Percentiles rank a stretch among this genome's conserved stretches.
Conservation (phyloP, 164 flowering plant species). For the Taxillus chinensis region DNA sequence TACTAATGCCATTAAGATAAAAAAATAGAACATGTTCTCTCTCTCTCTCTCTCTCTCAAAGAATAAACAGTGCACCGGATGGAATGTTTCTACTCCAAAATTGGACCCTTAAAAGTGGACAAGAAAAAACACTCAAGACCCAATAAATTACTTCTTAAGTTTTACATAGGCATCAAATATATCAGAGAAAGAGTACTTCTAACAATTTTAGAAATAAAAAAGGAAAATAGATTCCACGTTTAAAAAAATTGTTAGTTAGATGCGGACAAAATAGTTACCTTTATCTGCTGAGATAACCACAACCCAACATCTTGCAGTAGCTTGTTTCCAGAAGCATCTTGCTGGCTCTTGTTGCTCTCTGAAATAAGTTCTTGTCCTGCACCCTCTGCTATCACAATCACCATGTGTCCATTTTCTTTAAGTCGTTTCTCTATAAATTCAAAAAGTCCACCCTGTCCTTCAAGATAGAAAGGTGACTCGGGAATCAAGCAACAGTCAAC, state of each 20-base stretch:
- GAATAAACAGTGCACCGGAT: no score
- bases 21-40: background rate
- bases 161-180: no score
- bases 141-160: no score
- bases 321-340: conserved; percentile 62
- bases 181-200: no score
- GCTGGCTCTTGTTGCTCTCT: conserved; percentile 21
- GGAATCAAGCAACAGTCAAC: conserved; percentile 79
- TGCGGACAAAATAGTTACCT: conserved; percentile 19
- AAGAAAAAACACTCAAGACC: no score
- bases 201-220: no score
- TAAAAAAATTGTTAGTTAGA: no score
- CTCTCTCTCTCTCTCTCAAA: no score
- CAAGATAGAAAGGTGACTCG: conserved; percentile 70
- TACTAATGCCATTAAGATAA: no score
- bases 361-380: conserved; percentile 67
- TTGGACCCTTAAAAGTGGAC: no score
- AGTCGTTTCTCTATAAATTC: conserved; percentile 49
- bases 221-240: no score
- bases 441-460: conserved; percentile 61
- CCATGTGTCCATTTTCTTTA: conserved; percentile 71
- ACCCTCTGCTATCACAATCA: conserved; percentile 70
- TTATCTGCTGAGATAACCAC: conserved; percentile 47
- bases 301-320: conserved; percentile 52
- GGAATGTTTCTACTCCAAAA: no score